phyloP scores from a whole-genome alignment of 345 rosid genomes.

The Xanthoceras sorbifolium region DNA sequence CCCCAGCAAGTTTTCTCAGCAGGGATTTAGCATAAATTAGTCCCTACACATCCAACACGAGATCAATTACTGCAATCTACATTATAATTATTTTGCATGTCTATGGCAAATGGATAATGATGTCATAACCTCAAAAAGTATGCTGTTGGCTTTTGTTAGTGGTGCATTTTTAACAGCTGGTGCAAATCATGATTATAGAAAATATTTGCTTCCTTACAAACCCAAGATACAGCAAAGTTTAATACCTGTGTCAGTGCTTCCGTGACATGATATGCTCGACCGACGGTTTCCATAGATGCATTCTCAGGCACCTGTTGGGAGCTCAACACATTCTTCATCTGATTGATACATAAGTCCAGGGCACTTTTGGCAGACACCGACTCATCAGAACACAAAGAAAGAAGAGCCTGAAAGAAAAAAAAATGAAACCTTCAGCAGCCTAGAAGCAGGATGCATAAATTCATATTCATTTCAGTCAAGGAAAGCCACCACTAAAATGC shows the following conservation, averaged over 20 bases:
- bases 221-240: neutral
- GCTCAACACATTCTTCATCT: conserved; percentile 82
- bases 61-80: neutral
- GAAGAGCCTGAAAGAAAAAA: conserved; percentile 74
- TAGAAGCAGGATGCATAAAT: conserved; percentile 6
- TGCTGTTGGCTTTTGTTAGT: neutral
- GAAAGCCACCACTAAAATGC: neutral
- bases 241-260: conserved; percentile 93
- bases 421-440: conserved; percentile 21
- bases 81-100: neutral
- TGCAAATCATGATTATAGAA: conserved; percentile 1
- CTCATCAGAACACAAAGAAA: conserved; percentile 90
- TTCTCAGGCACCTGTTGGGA: conserved; percentile 79
- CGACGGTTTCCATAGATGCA: conserved; percentile 90
- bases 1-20: conserved; percentile 73
- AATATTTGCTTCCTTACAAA: conserved; percentile 2
- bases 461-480: conserved; percentile 9
- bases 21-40: conserved; percentile 78
- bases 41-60: conserved; percentile 57
- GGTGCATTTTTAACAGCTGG: conserved; percentile 4
- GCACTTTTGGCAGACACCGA: conserved; percentile 83
- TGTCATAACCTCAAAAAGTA: conserved; percentile 1
- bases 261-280: conserved; percentile 86
- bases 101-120: neutral
- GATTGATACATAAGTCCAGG: conserved; percentile 74